A percentile compares a stretch with the other conserved stretches of the same genome.
Conservation (phyloP, 2,329 filamentous ascomycete species). For the Aspergillus brunneoviolaceus region DNA sequence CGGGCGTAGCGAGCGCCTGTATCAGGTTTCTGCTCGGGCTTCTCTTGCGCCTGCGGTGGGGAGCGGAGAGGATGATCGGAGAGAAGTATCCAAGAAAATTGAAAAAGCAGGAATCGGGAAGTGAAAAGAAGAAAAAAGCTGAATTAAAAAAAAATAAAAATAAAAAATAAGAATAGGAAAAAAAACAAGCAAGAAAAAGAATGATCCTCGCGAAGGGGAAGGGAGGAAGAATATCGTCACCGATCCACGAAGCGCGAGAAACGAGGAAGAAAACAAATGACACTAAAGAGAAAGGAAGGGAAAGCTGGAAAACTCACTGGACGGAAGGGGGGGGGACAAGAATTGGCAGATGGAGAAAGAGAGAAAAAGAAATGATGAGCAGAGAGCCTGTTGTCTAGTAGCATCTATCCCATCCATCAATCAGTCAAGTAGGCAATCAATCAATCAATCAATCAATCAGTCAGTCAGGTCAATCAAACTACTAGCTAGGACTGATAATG, state of each 20-base stretch:
- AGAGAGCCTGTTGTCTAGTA: background rate
- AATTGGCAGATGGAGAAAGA: background rate
- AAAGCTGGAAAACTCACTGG: slow-evolving; percentile 4
- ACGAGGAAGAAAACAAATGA: slow-evolving; percentile 7
- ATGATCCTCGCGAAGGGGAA: background rate
- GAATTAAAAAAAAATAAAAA: background rate
- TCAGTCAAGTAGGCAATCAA: background rate
- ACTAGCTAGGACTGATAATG: background rate
- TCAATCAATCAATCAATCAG: background rate
- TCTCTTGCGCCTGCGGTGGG: background rate
- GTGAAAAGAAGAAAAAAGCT: background rate
- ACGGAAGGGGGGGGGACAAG: background rate
- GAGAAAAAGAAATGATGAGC: background rate
- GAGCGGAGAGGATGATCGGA: background rate
- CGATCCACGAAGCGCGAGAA: slow-evolving; percentile 1
- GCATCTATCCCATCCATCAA: background rate
- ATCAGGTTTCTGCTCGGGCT: background rate
- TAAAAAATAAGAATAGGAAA: background rate
- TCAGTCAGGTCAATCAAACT: background rate
- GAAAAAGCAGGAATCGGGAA: background rate
- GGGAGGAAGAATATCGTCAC: background rate
- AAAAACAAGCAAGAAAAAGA: slow-evolving; percentile 4
- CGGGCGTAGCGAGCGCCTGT: slow-evolving; percentile 7
- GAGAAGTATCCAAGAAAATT: background rate
- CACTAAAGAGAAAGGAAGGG: slow-evolving; percentile 3